phyloP scores from a whole-genome alignment of 169 alveolate genomes.

The Neospora caninum region DNA sequence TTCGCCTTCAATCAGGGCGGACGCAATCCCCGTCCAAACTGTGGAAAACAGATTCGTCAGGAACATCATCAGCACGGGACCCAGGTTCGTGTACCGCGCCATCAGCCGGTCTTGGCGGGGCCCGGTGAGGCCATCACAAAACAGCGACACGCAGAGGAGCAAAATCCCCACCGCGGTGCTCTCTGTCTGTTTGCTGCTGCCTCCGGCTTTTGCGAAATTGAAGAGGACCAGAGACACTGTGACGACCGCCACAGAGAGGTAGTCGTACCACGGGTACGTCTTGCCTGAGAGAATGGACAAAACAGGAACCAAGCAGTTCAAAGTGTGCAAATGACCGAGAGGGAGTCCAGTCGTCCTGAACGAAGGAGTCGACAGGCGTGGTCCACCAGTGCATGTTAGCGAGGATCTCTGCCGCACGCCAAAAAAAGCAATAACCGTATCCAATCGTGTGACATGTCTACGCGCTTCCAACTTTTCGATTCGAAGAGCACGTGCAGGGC shows the following conservation, averaged over 20 bases:
- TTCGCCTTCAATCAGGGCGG: conserved; percentile 82
- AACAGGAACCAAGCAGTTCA: neutral
- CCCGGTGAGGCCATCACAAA: conserved; percentile 92
- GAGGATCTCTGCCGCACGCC: too few species aligned
- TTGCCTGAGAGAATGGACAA: conserved; percentile 60
- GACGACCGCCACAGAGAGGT: conserved; percentile 83
- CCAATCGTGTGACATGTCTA: too few species aligned
- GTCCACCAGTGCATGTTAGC: neutral
- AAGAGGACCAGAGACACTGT: conserved; percentile 85
- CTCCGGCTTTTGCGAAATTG: conserved; percentile 51
- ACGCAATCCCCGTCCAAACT: conserved; percentile 73
- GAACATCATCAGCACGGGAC: conserved; percentile 86
- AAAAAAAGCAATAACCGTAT: too few species aligned
- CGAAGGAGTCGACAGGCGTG: neutral
- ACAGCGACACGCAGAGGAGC: conserved; percentile 81
- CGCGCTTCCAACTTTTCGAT: too few species aligned
- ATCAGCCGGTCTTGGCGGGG: conserved; percentile 90
- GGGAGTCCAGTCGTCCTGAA: neutral
- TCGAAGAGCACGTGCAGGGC: too few species aligned
- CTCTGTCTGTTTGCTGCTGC: neutral
- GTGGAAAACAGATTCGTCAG: conserved; percentile 83
- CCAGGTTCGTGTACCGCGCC: conserved; percentile 78
- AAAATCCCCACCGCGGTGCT: conserved; percentile 79
- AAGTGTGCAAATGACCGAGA: neutral
- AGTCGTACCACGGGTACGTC: conserved; percentile 90